These are phyloP conservation scores for Pseudocercospora ulei DNA, from an alignment of 2,329 filamentous ascomycete genomes.

Conservation along the genomic window DNA sequence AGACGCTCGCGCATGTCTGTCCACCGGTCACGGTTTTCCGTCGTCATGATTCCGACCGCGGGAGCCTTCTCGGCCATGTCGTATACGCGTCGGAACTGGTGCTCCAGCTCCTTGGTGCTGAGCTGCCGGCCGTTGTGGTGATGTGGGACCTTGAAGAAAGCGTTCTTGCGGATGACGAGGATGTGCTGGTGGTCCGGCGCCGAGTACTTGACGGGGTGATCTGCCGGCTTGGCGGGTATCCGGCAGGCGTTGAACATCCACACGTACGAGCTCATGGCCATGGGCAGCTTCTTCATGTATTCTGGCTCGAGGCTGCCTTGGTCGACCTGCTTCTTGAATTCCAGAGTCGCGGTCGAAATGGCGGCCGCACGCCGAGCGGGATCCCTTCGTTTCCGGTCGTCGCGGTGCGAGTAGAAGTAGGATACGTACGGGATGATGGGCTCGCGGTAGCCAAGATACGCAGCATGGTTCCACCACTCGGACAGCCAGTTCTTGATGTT, in stretches of 20 bases:
- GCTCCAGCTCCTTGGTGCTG: conserved; percentile 79
- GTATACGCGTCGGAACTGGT: conserved; percentile 79
- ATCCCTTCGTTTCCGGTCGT: conserved; percentile 78
- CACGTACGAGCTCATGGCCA: conserved; percentile 96
- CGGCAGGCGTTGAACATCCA: conserved; percentile 98
- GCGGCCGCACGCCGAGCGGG: conserved; percentile 89
- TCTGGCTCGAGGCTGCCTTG: conserved; percentile 76
- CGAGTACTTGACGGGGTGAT: conserved; percentile 74
- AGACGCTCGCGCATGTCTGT: conserved; percentile 67
- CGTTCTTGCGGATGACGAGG: conserved; percentile 84
- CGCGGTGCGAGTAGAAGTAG: conserved; percentile 98
- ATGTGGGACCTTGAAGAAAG: conserved; percentile 86
- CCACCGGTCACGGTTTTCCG: conserved; percentile 90
- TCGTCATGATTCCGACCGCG: conserved; percentile 74
- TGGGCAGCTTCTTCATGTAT: conserved; percentile 95
- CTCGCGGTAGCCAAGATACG: conserved; percentile 87
- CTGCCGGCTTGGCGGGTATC: conserved; percentile 69
- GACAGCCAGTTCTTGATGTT: conserved; percentile 85
- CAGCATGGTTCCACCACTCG: conserved; percentile 96
- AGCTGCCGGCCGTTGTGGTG: conserved; percentile 75
- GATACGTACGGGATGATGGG: conserved; percentile 96
- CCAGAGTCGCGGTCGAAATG: conserved; percentile 71
- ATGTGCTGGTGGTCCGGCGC: conserved; percentile 73
- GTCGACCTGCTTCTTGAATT: conserved; percentile 93
- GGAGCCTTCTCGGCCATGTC: conserved; percentile 62